Percentiles rank a stretch among this genome's conserved stretches.
phyloP scores from a whole-genome alignment of 1,284 basidiomycete species.

The Apiotrichum siamense region DNA sequence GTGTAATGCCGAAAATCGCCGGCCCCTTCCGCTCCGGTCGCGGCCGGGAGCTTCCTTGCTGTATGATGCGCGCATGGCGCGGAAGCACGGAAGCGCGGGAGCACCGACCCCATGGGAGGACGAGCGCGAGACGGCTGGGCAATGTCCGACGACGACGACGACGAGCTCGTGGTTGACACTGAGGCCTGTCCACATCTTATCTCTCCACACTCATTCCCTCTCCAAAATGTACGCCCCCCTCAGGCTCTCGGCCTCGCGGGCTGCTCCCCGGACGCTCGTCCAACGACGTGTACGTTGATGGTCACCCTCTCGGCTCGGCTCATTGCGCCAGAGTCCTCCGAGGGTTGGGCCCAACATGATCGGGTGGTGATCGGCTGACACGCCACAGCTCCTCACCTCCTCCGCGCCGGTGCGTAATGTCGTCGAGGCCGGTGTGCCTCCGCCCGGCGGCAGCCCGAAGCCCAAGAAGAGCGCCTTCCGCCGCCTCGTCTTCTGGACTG shows the following conservation, averaged over 20 bases:
- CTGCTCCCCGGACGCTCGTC: conserved; percentile 18
- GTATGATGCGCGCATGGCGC: too few species aligned
- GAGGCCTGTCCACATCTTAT: not conserved
- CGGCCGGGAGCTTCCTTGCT: not conserved
- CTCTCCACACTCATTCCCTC: not conserved
- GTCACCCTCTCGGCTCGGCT: too few species aligned
- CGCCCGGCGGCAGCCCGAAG: conserved; percentile 20
- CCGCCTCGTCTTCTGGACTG: conserved; percentile 45
- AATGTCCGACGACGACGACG: not conserved
- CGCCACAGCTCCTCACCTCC: conserved; percentile 24
- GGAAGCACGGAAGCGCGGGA: too few species aligned
- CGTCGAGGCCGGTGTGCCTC: too few species aligned
- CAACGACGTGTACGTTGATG: conserved; percentile 38
- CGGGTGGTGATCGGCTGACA: not conserved
- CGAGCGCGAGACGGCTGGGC: not conserved
- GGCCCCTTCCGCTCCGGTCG: not conserved
- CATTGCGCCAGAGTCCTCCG: too few species aligned
- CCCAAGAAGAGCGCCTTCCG: conserved; percentile 30
- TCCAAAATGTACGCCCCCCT: conserved; percentile 32
- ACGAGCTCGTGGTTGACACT: not conserved
- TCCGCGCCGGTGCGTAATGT: conserved; percentile 22
- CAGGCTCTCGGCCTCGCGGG: conserved; percentile 26
- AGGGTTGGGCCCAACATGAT: too few species aligned
- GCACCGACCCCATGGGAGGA: not conserved
- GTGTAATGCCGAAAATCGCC: conserved; percentile 2